Evolutionary conservation across 345 rosid genomes (phyloP), one percentile per base, ranked within the genome.

Genomic region (Excoecaria cochinchinensis): DNA sequence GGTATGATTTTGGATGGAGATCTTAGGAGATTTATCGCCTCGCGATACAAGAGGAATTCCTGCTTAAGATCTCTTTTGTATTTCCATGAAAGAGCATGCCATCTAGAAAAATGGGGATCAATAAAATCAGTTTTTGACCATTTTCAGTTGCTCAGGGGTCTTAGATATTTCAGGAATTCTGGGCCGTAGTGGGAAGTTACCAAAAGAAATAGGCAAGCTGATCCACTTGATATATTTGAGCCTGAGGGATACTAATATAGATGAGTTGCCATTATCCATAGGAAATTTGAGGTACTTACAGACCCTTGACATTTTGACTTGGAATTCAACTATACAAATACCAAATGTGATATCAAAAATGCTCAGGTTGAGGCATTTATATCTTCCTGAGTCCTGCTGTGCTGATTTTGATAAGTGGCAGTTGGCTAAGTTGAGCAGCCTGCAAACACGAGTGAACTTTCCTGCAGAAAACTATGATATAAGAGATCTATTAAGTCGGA

Each of bases 201-300:
- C 79, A 0, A 58, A 67, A 59, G 76, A 11, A 17, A 73, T 84
- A 6, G 83, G 89, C 0, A 63, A 71, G 4, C 82, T 89, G 60
- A 78, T 84, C 16, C 87, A 81, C 38, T 71, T 85, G 63, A 79
- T 77, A 68, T 82, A 75, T 70, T 68, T 79, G 55, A 69, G 79
- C 58, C 17, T 80, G 52, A 62, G 74, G 10, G 59, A 3, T 1
- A 47, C 57, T 42, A 44, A 5, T 3, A 42, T 72, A 14, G 7
- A 50, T 0, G 39, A 48, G 68, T 19, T 84, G 76, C 77, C 85
- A 14, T 15, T 44, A 36, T 64, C 78, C 22, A 48, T 84, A 15
- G 87, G 83, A 3, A 79, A 77, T 42, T 80, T 84, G 66, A 61
- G 50, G 68, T 24, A 24, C 38, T 51, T 84, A 76, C 78, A 82